Evolutionary conservation across 176 grass and related monocot genomes (phyloP).

Genomic region (Urochloa ruziziensis): DNA sequence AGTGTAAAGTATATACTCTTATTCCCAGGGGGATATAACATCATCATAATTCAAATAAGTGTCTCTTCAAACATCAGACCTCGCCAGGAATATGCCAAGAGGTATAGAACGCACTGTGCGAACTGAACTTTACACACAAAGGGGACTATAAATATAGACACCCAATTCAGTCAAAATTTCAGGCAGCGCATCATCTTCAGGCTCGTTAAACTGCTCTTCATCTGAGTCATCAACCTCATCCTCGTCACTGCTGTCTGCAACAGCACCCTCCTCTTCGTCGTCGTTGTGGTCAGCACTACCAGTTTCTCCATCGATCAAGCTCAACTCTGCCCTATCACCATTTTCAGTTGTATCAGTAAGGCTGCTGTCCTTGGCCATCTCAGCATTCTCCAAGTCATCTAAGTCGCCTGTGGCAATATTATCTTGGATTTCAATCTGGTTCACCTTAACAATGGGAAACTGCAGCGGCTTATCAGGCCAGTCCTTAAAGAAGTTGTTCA

Average conservation of each 20-base stretch:
- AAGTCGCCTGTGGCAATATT: conserved; percentile 15
- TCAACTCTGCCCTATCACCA: conserved; percentile 3
- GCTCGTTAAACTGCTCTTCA: conserved; percentile 33
- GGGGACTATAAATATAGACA: too few relatives aligned
- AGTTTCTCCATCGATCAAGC: conserved; percentile 26
- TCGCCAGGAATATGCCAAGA: background rate
- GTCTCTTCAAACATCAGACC: background rate
- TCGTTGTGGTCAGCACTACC: background rate
- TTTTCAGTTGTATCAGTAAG: conserved; percentile 30
- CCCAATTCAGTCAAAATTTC: background rate
- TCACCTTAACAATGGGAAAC: conserved; percentile 59
- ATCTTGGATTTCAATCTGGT: conserved; percentile 47
- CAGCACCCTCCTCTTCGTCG: conserved; percentile 23
- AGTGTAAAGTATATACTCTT: too few relatives aligned
- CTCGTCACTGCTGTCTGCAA: background rate
- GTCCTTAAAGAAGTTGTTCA: conserved; percentile 82
- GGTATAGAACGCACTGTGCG: conserved; percentile 3
- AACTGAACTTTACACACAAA: conserved; percentile 25
- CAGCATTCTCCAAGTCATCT: conserved; percentile 28
- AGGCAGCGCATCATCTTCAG: conserved; percentile 32
- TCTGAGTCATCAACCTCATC: background rate
- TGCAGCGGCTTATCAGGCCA: conserved; percentile 57
- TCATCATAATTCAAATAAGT: background rate
- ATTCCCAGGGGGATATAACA: background rate
- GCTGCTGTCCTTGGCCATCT: background rate